Evolutionary conservation across 306 rosid species (phyloP).

Genomic region (Bauhinia variegata): DNA sequence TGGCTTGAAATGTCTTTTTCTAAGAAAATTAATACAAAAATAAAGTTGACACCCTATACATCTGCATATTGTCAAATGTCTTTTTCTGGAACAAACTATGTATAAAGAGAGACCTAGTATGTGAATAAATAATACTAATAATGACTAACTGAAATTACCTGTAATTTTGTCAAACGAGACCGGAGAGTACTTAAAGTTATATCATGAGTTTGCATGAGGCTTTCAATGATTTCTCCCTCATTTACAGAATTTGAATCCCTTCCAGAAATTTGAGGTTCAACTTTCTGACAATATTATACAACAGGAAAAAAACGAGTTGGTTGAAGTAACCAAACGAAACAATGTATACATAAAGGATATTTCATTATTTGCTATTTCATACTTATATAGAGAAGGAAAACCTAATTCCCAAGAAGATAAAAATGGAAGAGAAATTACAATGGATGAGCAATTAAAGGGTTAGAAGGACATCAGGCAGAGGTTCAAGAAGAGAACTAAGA

Average conservation of each 20-base stretch:
- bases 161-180: constrained; percentile 88
- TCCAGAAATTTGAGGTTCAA: constrained; percentile 59
- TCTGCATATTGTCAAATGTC: constrained; percentile 18
- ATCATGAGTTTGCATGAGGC: constrained; percentile 80
- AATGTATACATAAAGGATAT: neutral
- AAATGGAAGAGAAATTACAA: constrained; percentile 13
- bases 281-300: constrained; percentile 51
- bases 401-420: constrained; percentile 6
- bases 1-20: constrained; percentile 15
- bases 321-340: constrained; percentile 33
- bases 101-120: neutral
- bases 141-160: constrained; percentile 53
- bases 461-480: neutral
- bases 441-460: neutral
- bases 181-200: constrained; percentile 76
- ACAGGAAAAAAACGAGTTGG: constrained; percentile 29
- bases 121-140: constrained; percentile 22
- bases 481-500: neutral
- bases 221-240: constrained; percentile 59
- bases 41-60: neutral
- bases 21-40: constrained; percentile 1
- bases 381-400: constrained; percentile 2
- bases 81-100: neutral
- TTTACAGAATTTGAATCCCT: constrained; percentile 55
- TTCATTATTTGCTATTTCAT: constrained; percentile 12